These are phyloP conservation scores for Scedosporium boydii DNA, from an alignment of 2,329 filamentous ascomycete genomes.

Conservation along the genomic window DNA sequence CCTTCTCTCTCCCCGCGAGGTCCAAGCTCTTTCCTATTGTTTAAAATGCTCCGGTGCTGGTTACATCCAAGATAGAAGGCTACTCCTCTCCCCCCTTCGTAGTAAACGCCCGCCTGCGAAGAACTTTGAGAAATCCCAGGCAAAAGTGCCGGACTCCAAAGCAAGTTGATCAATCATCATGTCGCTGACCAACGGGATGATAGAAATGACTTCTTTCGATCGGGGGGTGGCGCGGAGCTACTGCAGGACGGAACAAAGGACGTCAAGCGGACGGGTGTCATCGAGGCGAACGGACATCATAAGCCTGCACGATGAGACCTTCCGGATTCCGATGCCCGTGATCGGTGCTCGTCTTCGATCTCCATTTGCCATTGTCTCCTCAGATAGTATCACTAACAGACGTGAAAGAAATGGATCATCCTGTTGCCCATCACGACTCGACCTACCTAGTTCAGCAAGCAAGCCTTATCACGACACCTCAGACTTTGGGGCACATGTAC, in stretches of 20 bases:
- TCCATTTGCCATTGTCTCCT: neutral
- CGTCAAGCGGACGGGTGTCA: too few relatives aligned
- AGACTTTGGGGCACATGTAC: too few relatives aligned
- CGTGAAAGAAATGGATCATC: neutral
- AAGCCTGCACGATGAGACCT: neutral
- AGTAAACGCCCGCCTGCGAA: too few relatives aligned
- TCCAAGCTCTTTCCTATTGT: too few relatives aligned
- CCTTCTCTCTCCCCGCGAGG: too few relatives aligned
- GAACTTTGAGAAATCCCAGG: too few relatives aligned
- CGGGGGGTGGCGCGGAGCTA: neutral
- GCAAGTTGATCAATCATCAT: neutral
- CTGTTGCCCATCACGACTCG: neutral
- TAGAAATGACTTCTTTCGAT: neutral
- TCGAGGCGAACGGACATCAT: neutral
- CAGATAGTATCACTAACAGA: neutral
- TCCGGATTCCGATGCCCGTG: neutral
- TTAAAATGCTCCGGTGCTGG: too few relatives aligned
- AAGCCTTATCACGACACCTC: too few relatives aligned
- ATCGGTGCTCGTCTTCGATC: neutral
- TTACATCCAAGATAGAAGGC: too few relatives aligned
- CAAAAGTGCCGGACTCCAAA: neutral
- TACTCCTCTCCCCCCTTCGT: too few relatives aligned
- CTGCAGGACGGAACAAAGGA: neutral
- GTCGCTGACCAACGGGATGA: neutral
- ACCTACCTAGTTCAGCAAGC: too few relatives aligned